A percentile compares a stretch with the other conserved stretches of the same genome.
Evolutionary conservation across 306 rosid species (phyloP).

Genomic region (Myrica gale): DNA sequence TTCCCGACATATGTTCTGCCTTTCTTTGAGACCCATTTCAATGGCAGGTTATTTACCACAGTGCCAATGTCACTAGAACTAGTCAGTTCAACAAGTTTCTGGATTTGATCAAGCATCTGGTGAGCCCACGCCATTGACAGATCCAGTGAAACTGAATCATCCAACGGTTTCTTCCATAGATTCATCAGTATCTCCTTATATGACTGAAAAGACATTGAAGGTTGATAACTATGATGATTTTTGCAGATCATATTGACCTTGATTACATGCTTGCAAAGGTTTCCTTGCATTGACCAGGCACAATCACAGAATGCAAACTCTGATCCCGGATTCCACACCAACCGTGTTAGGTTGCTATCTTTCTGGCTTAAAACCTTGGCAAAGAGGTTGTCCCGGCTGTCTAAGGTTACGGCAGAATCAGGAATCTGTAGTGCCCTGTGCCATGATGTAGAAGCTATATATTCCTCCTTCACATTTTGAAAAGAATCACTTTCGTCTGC

Average conservation of each 20-base stretch:
- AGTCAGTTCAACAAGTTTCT: slow-evolving; percentile 64
- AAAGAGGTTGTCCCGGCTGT: slow-evolving; percentile 54
- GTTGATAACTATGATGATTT: slow-evolving; percentile 43
- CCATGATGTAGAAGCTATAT: slow-evolving; percentile 90
- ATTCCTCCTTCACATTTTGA: slow-evolving; percentile 83
- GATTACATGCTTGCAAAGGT: slow-evolving; percentile 83
- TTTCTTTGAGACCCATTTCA: slow-evolving; percentile 63
- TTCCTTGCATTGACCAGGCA: slow-evolving; percentile 75
- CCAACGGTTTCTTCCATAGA: slow-evolving; percentile 61
- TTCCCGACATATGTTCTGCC: slow-evolving; percentile 52
- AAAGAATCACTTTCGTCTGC: slow-evolving; percentile 94
- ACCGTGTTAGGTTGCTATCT: slow-evolving; percentile 42
- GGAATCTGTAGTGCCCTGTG: slow-evolving; percentile 81
- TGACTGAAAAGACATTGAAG: slow-evolving; percentile 68
- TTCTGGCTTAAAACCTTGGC: slow-evolving; percentile 80
- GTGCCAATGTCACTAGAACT: slow-evolving; percentile 54
- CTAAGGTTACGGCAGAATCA: slow-evolving; percentile 59
- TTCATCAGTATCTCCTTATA: slow-evolving; percentile 54
- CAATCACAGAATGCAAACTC: slow-evolving; percentile 79
- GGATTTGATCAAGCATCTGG: slow-evolving; percentile 77
- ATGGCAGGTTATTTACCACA: slow-evolving; percentile 66
- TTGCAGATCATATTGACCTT: slow-evolving; percentile 75
- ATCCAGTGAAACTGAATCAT: slow-evolving; percentile 68
- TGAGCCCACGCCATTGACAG: slow-evolving; percentile 73
- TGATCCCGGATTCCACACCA: slow-evolving; percentile 94